These are phyloP conservation scores for Pleurozium schreberi DNA, from an alignment of 225 moss, liverwort and hornwort genomes.

Conservation along the genomic window DNA sequence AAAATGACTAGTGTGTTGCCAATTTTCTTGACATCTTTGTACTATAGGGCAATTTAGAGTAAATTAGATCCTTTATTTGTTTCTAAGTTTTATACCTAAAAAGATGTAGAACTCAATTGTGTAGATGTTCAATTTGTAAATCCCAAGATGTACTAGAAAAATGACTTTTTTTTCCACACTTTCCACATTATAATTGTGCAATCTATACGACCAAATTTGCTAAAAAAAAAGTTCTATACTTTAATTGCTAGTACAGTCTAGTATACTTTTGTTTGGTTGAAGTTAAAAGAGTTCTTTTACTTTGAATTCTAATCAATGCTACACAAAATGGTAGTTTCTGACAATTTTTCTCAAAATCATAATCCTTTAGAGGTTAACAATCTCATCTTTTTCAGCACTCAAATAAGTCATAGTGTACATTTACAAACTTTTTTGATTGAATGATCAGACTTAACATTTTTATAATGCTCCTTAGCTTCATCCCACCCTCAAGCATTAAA, in stretches of 20 bases:
- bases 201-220: background rate
- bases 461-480: too few relatives aligned
- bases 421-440: too few relatives aligned
- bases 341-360: too few relatives aligned
- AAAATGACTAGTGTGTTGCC: background rate
- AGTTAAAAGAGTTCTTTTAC: background rate
- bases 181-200: background rate
- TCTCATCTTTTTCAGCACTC: too few relatives aligned
- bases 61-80: background rate
- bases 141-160: too few relatives aligned
- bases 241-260: background rate
- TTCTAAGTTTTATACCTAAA: background rate
- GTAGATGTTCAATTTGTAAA: background rate
- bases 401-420: too few relatives aligned
- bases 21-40: background rate
- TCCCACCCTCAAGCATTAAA: too few relatives aligned
- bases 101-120: rapidly evolving
- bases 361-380: too few relatives aligned
- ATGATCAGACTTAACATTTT: too few relatives aligned
- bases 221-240: too few relatives aligned
- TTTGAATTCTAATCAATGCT: background rate
- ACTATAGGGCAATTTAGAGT: background rate
- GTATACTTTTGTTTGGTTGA: background rate
- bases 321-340: too few relatives aligned
- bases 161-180: background rate